These are phyloP conservation scores for Cichorium intybus DNA, from an alignment of 140 eudicot genomes.

Conservation along the genomic window DNA sequence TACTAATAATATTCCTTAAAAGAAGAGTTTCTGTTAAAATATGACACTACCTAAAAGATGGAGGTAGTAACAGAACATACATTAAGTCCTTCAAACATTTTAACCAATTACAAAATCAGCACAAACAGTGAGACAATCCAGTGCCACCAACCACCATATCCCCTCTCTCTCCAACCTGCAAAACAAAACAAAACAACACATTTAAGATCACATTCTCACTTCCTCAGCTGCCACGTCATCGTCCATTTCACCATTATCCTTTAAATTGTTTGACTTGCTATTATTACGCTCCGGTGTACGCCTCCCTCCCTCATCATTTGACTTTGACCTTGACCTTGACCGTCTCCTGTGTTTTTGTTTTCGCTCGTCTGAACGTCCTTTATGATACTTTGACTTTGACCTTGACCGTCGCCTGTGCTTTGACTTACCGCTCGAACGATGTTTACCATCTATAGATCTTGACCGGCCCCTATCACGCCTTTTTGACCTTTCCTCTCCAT, in stretches of 20 bases:
- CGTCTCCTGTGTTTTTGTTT: no score
- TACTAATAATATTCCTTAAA: constrained; percentile 9
- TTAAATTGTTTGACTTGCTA: constrained; percentile 3
- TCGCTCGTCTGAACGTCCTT: no score
- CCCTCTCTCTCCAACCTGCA: constrained; percentile 60
- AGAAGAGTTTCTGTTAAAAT: constrained; percentile 25
- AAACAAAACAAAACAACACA: constrained; percentile 50
- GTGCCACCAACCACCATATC: constrained; percentile 16
- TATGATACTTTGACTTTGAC: constrained; percentile 58
- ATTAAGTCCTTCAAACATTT: constrained; percentile 48
- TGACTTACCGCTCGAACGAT: constrained; percentile 46
- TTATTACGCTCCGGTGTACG: constrained; percentile 18
- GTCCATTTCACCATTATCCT: constrained; percentile 34
- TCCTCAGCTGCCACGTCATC: constrained; percentile 28
- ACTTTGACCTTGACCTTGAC: constrained; percentile 63
- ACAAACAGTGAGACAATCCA: constrained; percentile 38
- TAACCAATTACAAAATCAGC: constrained; percentile 41
- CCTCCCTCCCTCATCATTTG: constrained; percentile 35
- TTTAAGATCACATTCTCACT: constrained; percentile 37
- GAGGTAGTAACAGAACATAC: constrained; percentile 58
- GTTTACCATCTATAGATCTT: constrained; percentile 57
- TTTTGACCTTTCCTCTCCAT: constrained; percentile 48
- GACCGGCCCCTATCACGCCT: constrained; percentile 46
- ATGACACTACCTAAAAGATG: constrained; percentile 47
- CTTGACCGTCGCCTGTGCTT: constrained; percentile 57